A percentile compares a stretch with the other conserved stretches of the same genome.
These are phyloP conservation scores for Lentinula aciculospora DNA, from an alignment of 768 basidiomycete species.

Conservation along the genomic window DNA sequence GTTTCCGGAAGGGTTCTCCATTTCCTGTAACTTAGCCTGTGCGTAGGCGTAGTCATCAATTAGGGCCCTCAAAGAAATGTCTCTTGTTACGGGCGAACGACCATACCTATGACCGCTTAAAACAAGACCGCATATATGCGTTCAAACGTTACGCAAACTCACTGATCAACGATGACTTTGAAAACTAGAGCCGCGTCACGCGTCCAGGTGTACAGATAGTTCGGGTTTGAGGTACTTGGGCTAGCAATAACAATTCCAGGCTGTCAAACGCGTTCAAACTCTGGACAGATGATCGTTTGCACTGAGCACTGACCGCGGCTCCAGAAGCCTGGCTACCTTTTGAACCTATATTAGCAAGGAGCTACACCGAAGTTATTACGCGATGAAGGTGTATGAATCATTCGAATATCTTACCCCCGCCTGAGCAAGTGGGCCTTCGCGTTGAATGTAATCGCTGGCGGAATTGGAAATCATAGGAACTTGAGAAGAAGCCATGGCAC, in stretches of 20 bases:
- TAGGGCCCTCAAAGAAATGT: conserved; percentile 30
- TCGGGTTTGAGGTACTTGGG: conserved; percentile 37
- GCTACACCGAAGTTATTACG: conserved; percentile 26
- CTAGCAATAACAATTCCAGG: conserved; percentile 45
- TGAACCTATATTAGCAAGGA: conserved; percentile 71
- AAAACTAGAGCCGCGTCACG: conserved; percentile 65
- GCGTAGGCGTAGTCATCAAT: conserved; percentile 54
- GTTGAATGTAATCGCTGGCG: neutral
- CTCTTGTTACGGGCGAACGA: conserved; percentile 24
- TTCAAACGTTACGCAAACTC: conserved; percentile 11
- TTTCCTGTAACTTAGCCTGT: conserved; percentile 49
- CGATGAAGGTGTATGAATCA: neutral
- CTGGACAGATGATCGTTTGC: neutral
- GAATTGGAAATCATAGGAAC: neutral
- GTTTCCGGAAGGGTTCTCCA: conserved; percentile 61
- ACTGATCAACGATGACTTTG: conserved; percentile 39
- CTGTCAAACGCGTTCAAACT: neutral
- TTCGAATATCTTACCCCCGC: neutral
- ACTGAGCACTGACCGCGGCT: conserved; percentile 24
- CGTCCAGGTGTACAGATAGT: conserved; percentile 64
- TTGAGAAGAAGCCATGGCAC: neutral
- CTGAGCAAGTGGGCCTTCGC: neutral
- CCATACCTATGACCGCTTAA: neutral
- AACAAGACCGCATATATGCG: neutral
- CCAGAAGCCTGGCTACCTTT: conserved; percentile 47